These are phyloP conservation scores for Atkinsonella texensis DNA, from an alignment of 2,329 filamentous ascomycete species.

Conservation along the genomic window DNA sequence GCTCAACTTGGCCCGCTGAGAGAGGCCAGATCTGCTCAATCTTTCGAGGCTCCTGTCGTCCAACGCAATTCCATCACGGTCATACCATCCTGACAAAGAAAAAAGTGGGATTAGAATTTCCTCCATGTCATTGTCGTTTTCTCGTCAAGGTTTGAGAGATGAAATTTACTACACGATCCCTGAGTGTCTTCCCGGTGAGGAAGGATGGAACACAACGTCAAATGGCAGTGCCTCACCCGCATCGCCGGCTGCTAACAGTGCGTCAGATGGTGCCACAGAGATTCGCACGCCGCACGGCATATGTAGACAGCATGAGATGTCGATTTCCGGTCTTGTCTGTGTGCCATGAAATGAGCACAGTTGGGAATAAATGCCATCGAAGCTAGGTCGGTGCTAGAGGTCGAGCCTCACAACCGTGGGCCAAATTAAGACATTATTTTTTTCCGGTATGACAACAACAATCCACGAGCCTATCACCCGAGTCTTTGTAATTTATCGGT, in stretches of 20 bases:
- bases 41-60: no score
- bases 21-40: no score
- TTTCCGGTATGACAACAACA: not conserved
- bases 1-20: no score
- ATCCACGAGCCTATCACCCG: not conserved
- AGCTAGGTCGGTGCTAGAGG: not conserved
- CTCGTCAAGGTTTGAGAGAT: no score
- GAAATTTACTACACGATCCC: no score
- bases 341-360: not conserved
- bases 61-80: no score
- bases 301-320: not conserved
- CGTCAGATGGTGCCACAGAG: not conserved
- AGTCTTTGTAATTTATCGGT: not conserved
- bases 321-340: not conserved
- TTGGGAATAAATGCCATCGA: not conserved
- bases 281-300: not conserved
- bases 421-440: not conserved
- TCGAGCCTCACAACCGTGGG: not conserved
- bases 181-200: no score
- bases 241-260: not conserved
- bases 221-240: not conserved
- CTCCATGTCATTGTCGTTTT: no score
- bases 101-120: no score
- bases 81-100: no score
- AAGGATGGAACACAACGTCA: not conserved